A percentile compares a stretch with the other conserved stretches of the same genome.
Conservation (phyloP, 495 filamentous ascomycete genomes). For the Hypoxylon perforatum region DNA sequence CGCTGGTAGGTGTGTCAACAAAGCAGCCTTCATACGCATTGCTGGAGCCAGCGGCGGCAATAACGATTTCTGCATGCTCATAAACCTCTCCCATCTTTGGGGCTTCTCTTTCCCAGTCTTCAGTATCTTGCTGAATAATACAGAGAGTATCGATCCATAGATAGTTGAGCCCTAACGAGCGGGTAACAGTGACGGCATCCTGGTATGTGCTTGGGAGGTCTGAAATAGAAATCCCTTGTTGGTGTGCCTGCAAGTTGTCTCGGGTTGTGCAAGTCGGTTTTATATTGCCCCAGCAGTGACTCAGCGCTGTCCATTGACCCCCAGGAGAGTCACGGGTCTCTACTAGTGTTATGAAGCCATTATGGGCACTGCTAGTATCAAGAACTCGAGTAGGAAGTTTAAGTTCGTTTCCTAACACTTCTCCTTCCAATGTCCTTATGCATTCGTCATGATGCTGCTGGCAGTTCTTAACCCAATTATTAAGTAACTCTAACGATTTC, state of each 20-base stretch:
- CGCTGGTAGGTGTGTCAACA: background rate
- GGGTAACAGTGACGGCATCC: conserved; percentile 33
- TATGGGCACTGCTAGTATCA: background rate
- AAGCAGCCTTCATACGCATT: background rate
- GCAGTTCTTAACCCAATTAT: background rate
- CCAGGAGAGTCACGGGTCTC: background rate
- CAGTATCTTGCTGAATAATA: conserved; percentile 26
- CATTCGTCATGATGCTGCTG: background rate
- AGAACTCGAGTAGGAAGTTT: background rate
- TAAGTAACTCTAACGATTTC: background rate
- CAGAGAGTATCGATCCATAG: conserved; percentile 51
- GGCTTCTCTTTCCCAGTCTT: conserved; percentile 36
- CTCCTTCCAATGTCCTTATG: background rate
- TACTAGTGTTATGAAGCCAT: background rate
- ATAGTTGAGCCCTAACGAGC: conserved; percentile 27
- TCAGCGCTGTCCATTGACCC: background rate
- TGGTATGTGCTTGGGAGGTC: conserved; percentile 35
- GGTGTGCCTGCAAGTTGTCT: background rate
- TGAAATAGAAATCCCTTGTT: background rate
- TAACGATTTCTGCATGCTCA: background rate
- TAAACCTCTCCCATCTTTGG: conserved; percentile 20
- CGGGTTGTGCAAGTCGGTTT: background rate
- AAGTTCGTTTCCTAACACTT: background rate
- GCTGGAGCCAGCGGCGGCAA: background rate
- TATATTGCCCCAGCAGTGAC: background rate